phyloP scores from a whole-genome alignment of 1,284 basidiomycete species.

The Gastroboletus turbinatus region DNA sequence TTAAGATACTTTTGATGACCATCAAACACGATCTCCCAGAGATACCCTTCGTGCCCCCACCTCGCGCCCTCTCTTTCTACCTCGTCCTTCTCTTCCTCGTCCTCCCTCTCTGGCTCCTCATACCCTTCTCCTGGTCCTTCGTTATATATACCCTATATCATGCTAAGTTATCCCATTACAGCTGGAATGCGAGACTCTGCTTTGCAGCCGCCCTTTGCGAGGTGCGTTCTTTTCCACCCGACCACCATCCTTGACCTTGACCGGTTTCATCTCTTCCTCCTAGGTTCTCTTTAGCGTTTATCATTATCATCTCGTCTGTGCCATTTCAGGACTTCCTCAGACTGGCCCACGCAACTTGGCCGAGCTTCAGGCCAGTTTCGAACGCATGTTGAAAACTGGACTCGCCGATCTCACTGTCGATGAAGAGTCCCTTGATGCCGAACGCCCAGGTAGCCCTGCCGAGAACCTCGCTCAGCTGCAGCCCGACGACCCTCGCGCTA shows the following conservation, averaged over 20 bases:
- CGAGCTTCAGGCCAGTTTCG: conserved; percentile 62
- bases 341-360: conserved; percentile 45
- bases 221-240: conserved; percentile 37
- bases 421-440: conserved; percentile 51
- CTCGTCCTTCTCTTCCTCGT: conserved; percentile 58
- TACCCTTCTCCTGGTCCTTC: conserved; percentile 71
- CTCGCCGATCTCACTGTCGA: conserved; percentile 55
- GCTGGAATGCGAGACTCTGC: conserved; percentile 37
- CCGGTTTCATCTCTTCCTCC: not conserved
- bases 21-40: conserved; percentile 39
- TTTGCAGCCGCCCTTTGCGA: conserved; percentile 59
- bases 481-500: conserved; percentile 65
- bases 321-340: conserved; percentile 53
- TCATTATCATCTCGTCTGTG: conserved; percentile 55
- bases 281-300: conserved; percentile 81
- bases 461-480: conserved; percentile 59
- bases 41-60: conserved; percentile 34
- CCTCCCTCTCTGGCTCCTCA: conserved; percentile 67
- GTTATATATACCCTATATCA: conserved; percentile 54
- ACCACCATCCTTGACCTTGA: not conserved
- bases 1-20: not conserved
- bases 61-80: conserved; percentile 54
- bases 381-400: conserved; percentile 56
- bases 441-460: conserved; percentile 59
- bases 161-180: conserved; percentile 45